These are phyloP conservation scores for Austroboletus niveus DNA, from an alignment of 1,284 basidiomycete species.

Conservation along the genomic window DNA sequence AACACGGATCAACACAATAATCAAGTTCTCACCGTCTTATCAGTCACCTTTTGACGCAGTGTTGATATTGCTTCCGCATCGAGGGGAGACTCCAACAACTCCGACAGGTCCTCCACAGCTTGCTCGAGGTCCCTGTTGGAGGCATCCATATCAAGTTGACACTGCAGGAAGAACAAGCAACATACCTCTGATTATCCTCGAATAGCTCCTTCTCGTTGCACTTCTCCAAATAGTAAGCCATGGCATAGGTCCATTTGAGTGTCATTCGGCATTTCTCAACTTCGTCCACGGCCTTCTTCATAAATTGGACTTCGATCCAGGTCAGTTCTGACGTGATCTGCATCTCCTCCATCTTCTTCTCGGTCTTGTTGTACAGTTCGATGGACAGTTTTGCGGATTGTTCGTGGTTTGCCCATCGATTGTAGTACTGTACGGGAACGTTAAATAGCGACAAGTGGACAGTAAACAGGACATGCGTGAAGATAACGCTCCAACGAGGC, in stretches of 20 bases:
- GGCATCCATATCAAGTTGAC: conserved; percentile 1
- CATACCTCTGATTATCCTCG: conserved; percentile 92
- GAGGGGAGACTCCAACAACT: conserved; percentile 87
- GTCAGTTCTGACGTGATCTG: conserved; percentile 88
- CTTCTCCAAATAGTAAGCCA: conserved; percentile 92
- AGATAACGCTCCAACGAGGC: conserved; percentile 93
- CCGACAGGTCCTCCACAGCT: conserved; percentile 93
- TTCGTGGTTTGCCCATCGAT: conserved; percentile 98
- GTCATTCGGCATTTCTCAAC: conserved; percentile 91
- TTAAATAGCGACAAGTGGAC: neutral
- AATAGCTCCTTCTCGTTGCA: conserved; percentile 95
- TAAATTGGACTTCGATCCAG: conserved; percentile 99
- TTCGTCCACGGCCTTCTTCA: conserved; percentile 95
- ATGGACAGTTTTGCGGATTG: conserved; percentile 95
- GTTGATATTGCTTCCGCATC: conserved; percentile 81
- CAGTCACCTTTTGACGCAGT: conserved; percentile 89
- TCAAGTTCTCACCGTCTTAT: conserved; percentile 72
- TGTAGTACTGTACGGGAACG: conserved; percentile 76
- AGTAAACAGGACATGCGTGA: conserved; percentile 61
- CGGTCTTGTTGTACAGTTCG: conserved; percentile 90
- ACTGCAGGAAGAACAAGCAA: neutral
- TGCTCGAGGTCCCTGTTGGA: conserved; percentile 80
- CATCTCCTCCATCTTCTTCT: conserved; percentile 99
- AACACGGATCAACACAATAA: conserved; percentile 1
- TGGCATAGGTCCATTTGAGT: conserved; percentile 99